Evolutionary conservation across 1,284 basidiomycete genomes (phyloP), one percentile per base, ranked within the genome.

Genomic region (Kwoniella shivajii): DNA sequence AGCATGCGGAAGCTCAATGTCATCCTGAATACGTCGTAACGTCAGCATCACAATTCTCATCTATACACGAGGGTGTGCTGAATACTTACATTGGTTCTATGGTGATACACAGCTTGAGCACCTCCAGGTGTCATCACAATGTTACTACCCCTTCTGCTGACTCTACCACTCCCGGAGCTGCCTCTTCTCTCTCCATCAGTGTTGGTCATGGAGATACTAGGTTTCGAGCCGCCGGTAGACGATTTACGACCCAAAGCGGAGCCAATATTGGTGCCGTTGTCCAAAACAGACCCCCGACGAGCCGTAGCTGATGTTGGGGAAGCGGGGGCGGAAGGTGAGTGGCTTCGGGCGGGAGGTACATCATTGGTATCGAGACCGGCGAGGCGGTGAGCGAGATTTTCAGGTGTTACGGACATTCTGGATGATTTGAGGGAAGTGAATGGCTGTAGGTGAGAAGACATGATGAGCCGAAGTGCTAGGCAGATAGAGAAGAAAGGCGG

Each of bases 41-140:
- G 41, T 57, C 22, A 58, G 60, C 41, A 33, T 44, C 9, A 37
- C 34, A 3, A 27, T 20, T 13, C 3, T 22, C 22, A 13, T 30
- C 18, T 29, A 16, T 11, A 20, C 26, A 36, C 2, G 2, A 31
- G n/a, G 38, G 27, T n/a, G 20, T 20, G 33, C n/a, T 10, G n/a
- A n/a, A 22, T 18, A 68, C 73, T 56, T 56, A 78, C 76, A 30
- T 76, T 66, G 16, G 72, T 78, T 50, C 77, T 61, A 33, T 72
- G 74, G 65, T 91, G 89, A 71, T 87, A 85, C 30, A 89, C 86
- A 56, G 90, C 82, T 24, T 86, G 86, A 76, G 86, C 84, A 9
- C 89, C 89, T 24, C 83, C 83, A 37, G 88, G 84, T 66, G 90
- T 82, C 34, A 84, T 82, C 53, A 89, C 77, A 63, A 84, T 87